Percentiles rank a stretch among this genome's conserved stretches.
Conservation (phyloP, 2,329 filamentous ascomycete genomes). For the Stagonosporopsis chrysanthemi region DNA sequence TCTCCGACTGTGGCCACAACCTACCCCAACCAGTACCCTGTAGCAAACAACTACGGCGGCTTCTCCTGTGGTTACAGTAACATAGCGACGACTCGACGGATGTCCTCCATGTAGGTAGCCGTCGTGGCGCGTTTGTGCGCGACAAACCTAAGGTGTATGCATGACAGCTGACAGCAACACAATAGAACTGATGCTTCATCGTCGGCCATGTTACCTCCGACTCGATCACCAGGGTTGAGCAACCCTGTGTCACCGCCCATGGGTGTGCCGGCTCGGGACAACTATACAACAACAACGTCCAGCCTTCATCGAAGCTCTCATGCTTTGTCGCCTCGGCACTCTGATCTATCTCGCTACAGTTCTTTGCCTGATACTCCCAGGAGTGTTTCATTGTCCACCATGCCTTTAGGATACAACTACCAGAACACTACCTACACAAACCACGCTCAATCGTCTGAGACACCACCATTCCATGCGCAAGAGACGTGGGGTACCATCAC, state of each 20-base stretch:
- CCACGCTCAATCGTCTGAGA: conserved; percentile 34
- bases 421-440: conserved; percentile 27
- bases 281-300: conserved; percentile 54
- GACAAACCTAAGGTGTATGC: conserved; percentile 43
- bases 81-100: conserved; percentile 53
- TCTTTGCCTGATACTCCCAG: conserved; percentile 49
- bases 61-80: conserved; percentile 47
- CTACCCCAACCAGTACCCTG: conserved; percentile 43
- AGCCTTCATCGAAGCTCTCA: conserved; percentile 45
- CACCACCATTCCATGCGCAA: conserved; percentile 56
- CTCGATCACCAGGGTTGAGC: conserved; percentile 52
- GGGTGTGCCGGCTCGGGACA: conserved; percentile 53
- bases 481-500: conserved; percentile 67
- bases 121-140: conserved; percentile 44
- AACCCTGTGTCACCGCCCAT: conserved; percentile 53
- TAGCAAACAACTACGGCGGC: conserved; percentile 49
- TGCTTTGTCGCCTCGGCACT: conserved; percentile 46
- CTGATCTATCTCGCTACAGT: conserved; percentile 45
- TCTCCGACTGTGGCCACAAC: conserved; percentile 41
- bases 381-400: conserved; percentile 43
- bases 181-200: conserved; percentile 56
- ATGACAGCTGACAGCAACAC: conserved; percentile 51
- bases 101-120: conserved; percentile 56
- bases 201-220: conserved; percentile 56
- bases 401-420: conserved; percentile 39